Percentiles rank a stretch among this genome's conserved stretches.
phyloP scores from a whole-genome alignment of 2,329 filamentous ascomycete species.

The Colletotrichum orchidophilum region DNA sequence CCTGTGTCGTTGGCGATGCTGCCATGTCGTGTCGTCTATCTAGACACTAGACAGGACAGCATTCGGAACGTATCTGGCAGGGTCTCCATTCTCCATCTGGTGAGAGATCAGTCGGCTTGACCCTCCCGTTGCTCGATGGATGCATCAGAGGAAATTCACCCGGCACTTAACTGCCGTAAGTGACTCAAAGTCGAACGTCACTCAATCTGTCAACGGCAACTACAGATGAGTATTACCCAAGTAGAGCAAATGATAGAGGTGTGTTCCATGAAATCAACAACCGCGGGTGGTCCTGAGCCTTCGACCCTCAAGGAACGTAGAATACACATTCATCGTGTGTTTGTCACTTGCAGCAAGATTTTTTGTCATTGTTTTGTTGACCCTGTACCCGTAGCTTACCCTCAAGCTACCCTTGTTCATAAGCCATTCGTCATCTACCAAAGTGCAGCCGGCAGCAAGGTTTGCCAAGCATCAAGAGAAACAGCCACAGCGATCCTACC shows the following conservation, averaged over 20 bases:
- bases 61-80: background rate
- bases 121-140: background rate
- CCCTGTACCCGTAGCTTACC: background rate
- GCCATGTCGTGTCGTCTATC: background rate
- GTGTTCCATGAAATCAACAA: background rate
- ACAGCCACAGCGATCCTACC: slow-evolving; percentile 9
- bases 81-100: background rate
- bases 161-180: background rate
- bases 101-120: background rate
- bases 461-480: background rate
- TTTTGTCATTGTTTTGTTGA: slow-evolving; percentile 17
- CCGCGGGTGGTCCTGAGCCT: background rate
- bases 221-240: background rate
- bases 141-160: background rate
- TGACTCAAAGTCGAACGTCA: background rate
- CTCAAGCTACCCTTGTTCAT: slow-evolving; percentile 1
- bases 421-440: slow-evolving; percentile 3
- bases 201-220: background rate
- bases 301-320: background rate
- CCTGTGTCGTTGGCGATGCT: background rate
- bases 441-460: background rate
- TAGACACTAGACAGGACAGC: background rate
- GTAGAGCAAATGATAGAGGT: background rate
- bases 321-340: too few species aligned
- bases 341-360: slow-evolving; percentile 18